Evolutionary conservation across 371 early-diverging fungal genomes (phyloP).

Genomic region (Rhizopus microsporus): DNA sequence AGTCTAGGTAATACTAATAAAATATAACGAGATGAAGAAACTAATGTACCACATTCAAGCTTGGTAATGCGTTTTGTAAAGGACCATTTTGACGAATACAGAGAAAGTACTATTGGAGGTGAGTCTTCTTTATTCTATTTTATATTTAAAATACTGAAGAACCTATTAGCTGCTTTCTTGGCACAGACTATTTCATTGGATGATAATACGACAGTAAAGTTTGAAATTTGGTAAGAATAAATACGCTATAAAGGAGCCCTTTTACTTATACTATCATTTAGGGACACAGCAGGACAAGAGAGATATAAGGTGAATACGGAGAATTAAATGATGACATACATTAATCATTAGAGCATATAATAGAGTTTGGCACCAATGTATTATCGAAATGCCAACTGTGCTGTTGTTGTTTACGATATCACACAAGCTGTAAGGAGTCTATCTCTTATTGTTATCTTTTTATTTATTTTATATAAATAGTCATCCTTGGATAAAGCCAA

Average conservation of each 20-base stretch:
- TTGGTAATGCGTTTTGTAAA: constrained; percentile 95
- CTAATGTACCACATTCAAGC: constrained; percentile 37
- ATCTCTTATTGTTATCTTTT: background rate
- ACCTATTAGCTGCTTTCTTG: constrained; percentile 72
- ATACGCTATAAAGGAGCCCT: background rate
- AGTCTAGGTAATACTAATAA: constrained; percentile 63
- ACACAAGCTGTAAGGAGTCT: constrained; percentile 76
- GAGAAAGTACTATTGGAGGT: constrained; percentile 98
- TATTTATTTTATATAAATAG: constrained; percentile 29
- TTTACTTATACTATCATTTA: constrained; percentile 24
- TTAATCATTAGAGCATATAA: background rate
- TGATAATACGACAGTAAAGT: constrained; percentile 73
- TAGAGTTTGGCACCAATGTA: constrained; percentile 98
- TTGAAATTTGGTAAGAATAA: constrained; percentile 83
- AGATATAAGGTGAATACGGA: constrained; percentile 76
- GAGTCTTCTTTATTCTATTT: background rate
- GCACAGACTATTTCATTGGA: constrained; percentile 75
- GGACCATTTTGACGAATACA: constrained; percentile 96
- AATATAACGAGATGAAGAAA: background rate
- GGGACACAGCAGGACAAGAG: constrained; percentile 97
- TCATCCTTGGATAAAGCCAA: constrained; percentile 96
- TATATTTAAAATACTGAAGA: background rate
- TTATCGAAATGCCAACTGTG: constrained; percentile 97
- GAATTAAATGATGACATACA: background rate
- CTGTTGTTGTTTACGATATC: constrained; percentile 98